Conservation (phyloP, 495 filamentous ascomycete genomes). For the Penicillium argentinense region DNA sequence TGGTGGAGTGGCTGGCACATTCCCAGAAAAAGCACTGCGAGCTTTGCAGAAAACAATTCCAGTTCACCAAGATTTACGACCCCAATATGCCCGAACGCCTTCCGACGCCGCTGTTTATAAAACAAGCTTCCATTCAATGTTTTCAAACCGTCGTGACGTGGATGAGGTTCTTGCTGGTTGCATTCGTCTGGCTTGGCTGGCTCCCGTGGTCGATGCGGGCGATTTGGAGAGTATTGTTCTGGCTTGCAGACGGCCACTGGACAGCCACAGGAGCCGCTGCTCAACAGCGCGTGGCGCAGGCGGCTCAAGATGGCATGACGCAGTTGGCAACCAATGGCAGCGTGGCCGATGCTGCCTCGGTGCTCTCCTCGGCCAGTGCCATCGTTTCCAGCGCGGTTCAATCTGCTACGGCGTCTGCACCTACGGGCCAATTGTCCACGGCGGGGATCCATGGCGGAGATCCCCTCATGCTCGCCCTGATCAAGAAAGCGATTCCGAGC, state of each 20-base stretch:
- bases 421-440: constrained; percentile 38
- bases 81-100: constrained; percentile 85
- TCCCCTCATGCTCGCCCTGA: constrained; percentile 47
- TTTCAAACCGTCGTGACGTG: constrained; percentile 70
- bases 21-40: constrained; percentile 99
- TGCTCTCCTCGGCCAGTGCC: constrained; percentile 20
- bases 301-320: constrained; percentile 14
- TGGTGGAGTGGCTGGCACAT: constrained; percentile 97
- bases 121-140: constrained; percentile 69
- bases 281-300: constrained; percentile 20
- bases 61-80: constrained; percentile 96
- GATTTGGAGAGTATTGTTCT: constrained; percentile 90
- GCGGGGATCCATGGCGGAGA: constrained; percentile 46
- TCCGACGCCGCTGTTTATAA: constrained; percentile 75
- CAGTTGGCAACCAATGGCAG: constrained; percentile 32
- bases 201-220: constrained; percentile 89
- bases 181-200: constrained; percentile 82
- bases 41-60: constrained; percentile 96
- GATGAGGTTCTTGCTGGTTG: constrained; percentile 74
- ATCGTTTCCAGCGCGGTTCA: constrained; percentile 26
- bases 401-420: constrained; percentile 24
- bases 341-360: constrained; percentile 36
- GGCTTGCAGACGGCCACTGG: constrained; percentile 92
- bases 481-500: constrained; percentile 43
- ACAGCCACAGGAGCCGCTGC: constrained; percentile 39